Conservation (phyloP, 257 asterid species). For the Handroanthus guayacan region DNA sequence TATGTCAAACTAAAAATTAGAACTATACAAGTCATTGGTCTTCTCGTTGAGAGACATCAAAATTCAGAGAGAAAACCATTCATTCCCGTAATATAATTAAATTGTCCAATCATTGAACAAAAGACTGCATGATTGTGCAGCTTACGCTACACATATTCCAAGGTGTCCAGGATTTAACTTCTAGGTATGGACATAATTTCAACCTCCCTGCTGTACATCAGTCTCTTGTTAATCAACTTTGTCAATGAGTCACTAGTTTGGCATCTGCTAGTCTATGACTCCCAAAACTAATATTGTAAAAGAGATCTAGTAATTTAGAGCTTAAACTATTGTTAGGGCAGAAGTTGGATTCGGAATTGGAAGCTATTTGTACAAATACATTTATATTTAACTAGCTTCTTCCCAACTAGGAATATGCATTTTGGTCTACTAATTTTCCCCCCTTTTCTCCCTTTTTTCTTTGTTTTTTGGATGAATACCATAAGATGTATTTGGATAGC, state of each 20-base stretch:
- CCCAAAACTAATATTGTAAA: slow-evolving; percentile 1
- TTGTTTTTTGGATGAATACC: background rate
- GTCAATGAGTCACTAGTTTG: background rate
- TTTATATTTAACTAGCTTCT: background rate
- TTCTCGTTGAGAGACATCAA: no score
- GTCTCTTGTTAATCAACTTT: background rate
- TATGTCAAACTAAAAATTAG: background rate
- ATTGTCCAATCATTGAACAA: background rate
- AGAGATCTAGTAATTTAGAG: background rate
- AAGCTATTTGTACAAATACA: background rate
- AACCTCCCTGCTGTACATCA: background rate
- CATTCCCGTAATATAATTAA: background rate
- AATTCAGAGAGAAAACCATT: background rate
- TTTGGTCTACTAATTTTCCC: no score
- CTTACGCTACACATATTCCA: background rate
- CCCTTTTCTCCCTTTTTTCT: no score
- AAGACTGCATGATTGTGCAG: background rate
- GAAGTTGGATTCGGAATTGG: slow-evolving; percentile 3
- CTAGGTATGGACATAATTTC: background rate
- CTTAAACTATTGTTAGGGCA: slow-evolving; percentile 1
- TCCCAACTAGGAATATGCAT: background rate
- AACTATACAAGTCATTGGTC: background rate
- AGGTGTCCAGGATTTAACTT: background rate
- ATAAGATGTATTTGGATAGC: background rate
- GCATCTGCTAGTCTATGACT: background rate